Percentiles rank a stretch among this genome's conserved stretches.
Evolutionary conservation across 169 alveolate genomes (phyloP).

Genomic region (Plasmodium berghei): DNA sequence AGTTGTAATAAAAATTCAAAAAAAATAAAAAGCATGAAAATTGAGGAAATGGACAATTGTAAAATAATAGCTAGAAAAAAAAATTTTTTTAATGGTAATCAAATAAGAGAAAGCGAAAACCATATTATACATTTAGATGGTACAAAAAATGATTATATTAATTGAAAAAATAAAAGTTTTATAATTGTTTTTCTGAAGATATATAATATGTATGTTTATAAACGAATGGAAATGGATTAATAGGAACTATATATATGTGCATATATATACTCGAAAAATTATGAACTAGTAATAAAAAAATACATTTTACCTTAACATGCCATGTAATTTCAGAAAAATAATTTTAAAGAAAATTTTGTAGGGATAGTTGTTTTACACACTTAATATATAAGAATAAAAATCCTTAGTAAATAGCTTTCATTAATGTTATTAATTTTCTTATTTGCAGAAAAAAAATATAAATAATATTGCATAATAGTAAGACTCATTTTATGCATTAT

Average conservation of each 20-base stretch:
- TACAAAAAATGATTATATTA: too few species aligned
- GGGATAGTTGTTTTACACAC: too few species aligned
- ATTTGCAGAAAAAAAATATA: neutral
- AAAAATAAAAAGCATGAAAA: slow-evolving; percentile 36
- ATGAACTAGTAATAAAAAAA: slow-evolving; percentile 9
- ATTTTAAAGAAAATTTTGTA: neutral
- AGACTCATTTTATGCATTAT: too few species aligned
- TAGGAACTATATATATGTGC: neutral
- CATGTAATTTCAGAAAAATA: neutral
- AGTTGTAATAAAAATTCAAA: slow-evolving; percentile 31
- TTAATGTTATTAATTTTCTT: neutral
- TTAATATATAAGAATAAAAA: too few species aligned
- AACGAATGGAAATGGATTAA: slow-evolving; percentile 1
- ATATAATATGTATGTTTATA: neutral
- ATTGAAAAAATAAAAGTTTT: too few species aligned
- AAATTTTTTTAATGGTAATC: slow-evolving; percentile 12
- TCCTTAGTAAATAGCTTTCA: neutral
- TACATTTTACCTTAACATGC: neutral
- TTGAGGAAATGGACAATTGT: slow-evolving; percentile 11
- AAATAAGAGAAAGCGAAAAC: neutral
- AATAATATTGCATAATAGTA: neutral
- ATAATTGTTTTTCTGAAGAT: too few species aligned
- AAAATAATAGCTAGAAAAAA: slow-evolving; percentile 22
- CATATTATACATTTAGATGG: neutral
- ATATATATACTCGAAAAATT: slow-evolving; percentile 3